A percentile compares a stretch with the other conserved stretches of the same genome.
Evolutionary conservation across 441 rosid species (phyloP).

Genomic region (Biscutella auriculata): DNA sequence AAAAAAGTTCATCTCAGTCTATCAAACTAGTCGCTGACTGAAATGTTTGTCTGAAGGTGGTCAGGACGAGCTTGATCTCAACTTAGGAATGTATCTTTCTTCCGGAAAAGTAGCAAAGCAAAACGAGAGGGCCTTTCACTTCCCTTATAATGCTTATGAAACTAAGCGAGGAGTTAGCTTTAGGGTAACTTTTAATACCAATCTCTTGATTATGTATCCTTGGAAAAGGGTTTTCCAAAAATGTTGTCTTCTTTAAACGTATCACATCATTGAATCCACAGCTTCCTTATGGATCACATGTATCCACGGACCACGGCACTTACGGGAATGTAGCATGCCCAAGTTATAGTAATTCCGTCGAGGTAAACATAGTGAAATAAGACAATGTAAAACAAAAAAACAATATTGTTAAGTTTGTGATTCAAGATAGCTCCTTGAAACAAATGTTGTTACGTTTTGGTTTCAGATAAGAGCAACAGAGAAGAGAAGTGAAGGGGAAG

Average conservation of each 20-base stretch:
- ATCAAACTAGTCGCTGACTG: background rate
- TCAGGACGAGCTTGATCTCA: constrained; percentile 53
- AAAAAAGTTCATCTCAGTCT: background rate
- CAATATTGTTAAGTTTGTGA: no score
- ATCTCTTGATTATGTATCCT: no score
- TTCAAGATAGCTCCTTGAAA: no score
- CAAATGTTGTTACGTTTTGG: background rate
- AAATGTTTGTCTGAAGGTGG: constrained; percentile 25
- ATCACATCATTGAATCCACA: no score
- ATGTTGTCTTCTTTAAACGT: no score
- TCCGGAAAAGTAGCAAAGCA: constrained; percentile 29
- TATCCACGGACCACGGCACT: constrained; percentile 34
- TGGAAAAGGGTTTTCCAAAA: no score
- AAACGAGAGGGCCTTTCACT: constrained; percentile 31
- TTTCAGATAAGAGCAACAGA: constrained; percentile 47
- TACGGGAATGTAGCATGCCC: constrained; percentile 41
- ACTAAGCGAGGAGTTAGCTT: constrained; percentile 29
- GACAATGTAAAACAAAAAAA: background rate
- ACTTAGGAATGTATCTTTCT: constrained; percentile 63
- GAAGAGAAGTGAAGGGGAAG: constrained; percentile 33
- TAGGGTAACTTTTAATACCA: constrained; percentile 31
- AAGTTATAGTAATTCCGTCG: constrained; percentile 28
- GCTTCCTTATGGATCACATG: no score
- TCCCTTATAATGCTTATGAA: constrained; percentile 25
- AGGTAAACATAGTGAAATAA: constrained; percentile 29